phyloP scores from a whole-genome alignment of 2,329 filamentous ascomycete genomes.

The Monosporascus cannonballus region DNA sequence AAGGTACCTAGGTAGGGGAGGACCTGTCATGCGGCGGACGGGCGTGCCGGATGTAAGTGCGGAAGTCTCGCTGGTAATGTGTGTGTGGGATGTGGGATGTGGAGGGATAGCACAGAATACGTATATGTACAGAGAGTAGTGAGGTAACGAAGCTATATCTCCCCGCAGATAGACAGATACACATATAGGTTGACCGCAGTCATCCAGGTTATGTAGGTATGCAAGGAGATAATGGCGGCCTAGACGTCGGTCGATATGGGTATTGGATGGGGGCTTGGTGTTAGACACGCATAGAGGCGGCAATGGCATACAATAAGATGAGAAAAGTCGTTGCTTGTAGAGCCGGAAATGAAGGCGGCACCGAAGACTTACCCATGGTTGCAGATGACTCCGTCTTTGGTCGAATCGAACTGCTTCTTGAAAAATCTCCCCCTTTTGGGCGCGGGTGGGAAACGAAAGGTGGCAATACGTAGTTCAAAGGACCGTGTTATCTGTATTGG shows the following conservation, averaged over 20 bases:
- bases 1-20: conserved; percentile 6
- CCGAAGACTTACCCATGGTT: neutral
- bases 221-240: neutral
- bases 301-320: neutral
- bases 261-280: too few species aligned
- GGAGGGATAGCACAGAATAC: neutral
- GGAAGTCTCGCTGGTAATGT: conserved; percentile 1
- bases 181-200: neutral
- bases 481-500: neutral
- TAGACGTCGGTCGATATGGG: too few species aligned
- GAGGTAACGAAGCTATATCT: neutral
- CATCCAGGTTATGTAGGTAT: too few species aligned
- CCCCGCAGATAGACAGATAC: neutral
- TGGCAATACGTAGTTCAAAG: neutral
- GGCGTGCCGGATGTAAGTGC: conserved; percentile 11
- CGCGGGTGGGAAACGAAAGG: neutral
- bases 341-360: neutral
- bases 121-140: neutral
- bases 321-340: neutral
- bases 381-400: neutral
- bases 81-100: neutral
- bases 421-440: neutral
- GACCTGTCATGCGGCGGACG: conserved; percentile 12
- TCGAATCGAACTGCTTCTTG: neutral
- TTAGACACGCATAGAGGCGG: neutral